Base-by-base conservation (phyloP, 2,329 filamentous ascomycete species). In the Dothideomycetidae sp. region DNA sequence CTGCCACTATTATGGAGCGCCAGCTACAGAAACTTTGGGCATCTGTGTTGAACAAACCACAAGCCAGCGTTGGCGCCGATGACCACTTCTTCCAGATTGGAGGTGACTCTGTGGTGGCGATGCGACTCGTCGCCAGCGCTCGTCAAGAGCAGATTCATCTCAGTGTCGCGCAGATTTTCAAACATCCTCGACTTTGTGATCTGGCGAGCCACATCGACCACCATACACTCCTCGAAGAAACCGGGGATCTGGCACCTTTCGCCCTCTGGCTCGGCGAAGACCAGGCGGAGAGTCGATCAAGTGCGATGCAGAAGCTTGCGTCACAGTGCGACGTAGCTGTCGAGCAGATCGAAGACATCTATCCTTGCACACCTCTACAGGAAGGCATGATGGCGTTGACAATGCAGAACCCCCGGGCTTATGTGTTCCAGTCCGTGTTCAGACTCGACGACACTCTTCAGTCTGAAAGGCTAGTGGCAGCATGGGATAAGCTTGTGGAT, bases 301-400 rank as follows among this genome's bases (percentile, higher is more conserved):
- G n/a, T 0, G 18, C 13, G 10, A 3, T 31, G 9, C 13, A 13
- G 3, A 5, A 60, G 55, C 31, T 46, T 42, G 17, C 41, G 51
- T 0, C 40, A 50, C 5, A 33, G 39, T 11, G 51, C 57, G 4
- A 2, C 3, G 15, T 37, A 10, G 10, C 26, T 5, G 4, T 10
- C 4, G 35, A 31, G 2, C 61, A 74, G 1, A 68, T 93, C 5
- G 79, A 90, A 50, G 72, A 73, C 40, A 71, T 93, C 36, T 74
- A 74, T 1, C 86, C 85, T 3, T 93, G 85, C 52, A 92, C 85
- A 1, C 72, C 85, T 0, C 61, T 93, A 1, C 86, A 94, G 50
- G 75, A 88, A 53, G 86, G 85, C 0, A 86, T 94, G 63, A 73
- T 93, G 35, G 78, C 79, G 4, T 70, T 75, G 32, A 77, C 75